Percentiles rank a stretch among this genome's conserved stretches.
These are phyloP conservation scores for Tympanopsis confertula DNA, from an alignment of 2,329 filamentous ascomycete species.

Conservation along the genomic window DNA sequence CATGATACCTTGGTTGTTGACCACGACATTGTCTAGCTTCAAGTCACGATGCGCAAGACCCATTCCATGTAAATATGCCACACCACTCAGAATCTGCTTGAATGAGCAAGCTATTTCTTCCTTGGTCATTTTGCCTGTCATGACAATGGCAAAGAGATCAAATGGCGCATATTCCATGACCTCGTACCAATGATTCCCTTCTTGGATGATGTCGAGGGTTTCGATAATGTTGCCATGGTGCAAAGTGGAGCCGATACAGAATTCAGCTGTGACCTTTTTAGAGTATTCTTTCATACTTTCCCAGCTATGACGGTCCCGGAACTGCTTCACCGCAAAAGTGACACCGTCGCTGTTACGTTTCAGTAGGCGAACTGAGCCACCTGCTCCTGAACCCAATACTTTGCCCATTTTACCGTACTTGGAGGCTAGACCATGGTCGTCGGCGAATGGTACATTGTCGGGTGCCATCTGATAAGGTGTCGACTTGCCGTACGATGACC, in stretches of 20 bases:
- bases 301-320: slow-evolving; percentile 80
- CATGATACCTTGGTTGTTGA: slow-evolving; percentile 94
- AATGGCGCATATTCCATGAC: slow-evolving; percentile 98
- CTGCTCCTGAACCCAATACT: slow-evolving; percentile 84
- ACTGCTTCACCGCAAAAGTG: slow-evolving; percentile 96
- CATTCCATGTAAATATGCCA: slow-evolving; percentile 89
- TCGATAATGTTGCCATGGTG: slow-evolving; percentile 98
- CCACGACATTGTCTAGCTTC: slow-evolving; percentile 95
- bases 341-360: slow-evolving; percentile 84
- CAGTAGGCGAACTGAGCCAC: slow-evolving; percentile 87
- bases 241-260: slow-evolving; percentile 91
- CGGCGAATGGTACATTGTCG: slow-evolving; percentile 74
- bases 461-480: slow-evolving; percentile 32
- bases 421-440: slow-evolving; percentile 79
- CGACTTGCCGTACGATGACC: slow-evolving; percentile 30
- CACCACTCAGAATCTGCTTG: slow-evolving; percentile 85
- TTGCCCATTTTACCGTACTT: slow-evolving; percentile 95
- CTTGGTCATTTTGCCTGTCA: slow-evolving; percentile 93
- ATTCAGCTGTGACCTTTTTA: slow-evolving; percentile 96
- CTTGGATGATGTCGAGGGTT: slow-evolving; percentile 89
- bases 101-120: slow-evolving; percentile 87
- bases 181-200: slow-evolving; percentile 90
- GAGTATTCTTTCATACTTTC: slow-evolving; percentile 92
- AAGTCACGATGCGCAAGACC: slow-evolving; percentile 88
- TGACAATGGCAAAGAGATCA: slow-evolving; percentile 94